These are phyloP conservation scores for Sphagnum tenellum DNA, from an alignment of 225 moss, liverwort and hornwort genomes.

Conservation along the genomic window DNA sequence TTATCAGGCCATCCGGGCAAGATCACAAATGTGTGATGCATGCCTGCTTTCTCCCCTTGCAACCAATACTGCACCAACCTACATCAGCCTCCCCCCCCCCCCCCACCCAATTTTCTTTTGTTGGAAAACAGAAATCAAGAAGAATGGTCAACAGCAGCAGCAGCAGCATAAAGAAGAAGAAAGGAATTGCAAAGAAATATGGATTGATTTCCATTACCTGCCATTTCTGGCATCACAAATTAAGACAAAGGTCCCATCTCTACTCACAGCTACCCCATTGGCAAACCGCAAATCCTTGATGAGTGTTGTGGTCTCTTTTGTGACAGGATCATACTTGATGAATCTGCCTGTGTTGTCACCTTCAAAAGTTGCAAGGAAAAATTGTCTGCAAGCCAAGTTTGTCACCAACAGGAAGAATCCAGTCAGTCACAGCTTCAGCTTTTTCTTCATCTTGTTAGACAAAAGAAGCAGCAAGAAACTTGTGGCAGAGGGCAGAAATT, in stretches of 20 bases:
- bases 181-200: too few relatives aligned
- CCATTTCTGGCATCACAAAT: constrained; percentile 56
- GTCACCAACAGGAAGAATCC: too few relatives aligned
- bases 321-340: constrained; percentile 59
- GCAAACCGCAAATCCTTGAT: constrained; percentile 45
- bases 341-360: constrained; percentile 73
- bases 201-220: constrained; percentile 21
- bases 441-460: too few relatives aligned
- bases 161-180: too few relatives aligned
- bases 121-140: too few relatives aligned
- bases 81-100: neutral
- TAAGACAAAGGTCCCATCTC: constrained; percentile 61
- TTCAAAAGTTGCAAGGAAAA: constrained; percentile 58
- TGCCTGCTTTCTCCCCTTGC: constrained; percentile 75
- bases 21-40: constrained; percentile 50
- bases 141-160: too few relatives aligned
- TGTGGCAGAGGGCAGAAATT: too few relatives aligned
- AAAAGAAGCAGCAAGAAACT: too few relatives aligned
- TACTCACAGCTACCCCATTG: constrained; percentile 79
- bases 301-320: constrained; percentile 49
- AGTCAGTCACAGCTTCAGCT: too few relatives aligned
- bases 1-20: constrained; percentile 74
- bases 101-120: too few relatives aligned
- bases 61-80: constrained; percentile 75
- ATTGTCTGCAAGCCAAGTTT: constrained; percentile 23